A percentile compares a stretch with the other conserved stretches of the same genome.
Evolutionary conservation across 2,329 filamentous ascomycete species (phyloP).

Genomic region (Fusarium domesticum): DNA sequence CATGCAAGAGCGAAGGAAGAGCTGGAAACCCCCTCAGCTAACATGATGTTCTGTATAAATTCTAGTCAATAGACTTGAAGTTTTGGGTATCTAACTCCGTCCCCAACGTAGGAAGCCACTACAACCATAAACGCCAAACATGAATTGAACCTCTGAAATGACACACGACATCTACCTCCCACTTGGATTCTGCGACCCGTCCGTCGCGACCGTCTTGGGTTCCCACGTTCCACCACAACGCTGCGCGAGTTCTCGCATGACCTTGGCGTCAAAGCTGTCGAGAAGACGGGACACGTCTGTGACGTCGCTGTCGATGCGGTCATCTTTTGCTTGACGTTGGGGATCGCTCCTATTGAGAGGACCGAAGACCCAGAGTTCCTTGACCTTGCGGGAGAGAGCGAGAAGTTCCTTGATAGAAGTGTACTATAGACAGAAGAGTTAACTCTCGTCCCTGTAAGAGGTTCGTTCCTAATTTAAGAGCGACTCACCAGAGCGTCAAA

Average conservation of each 20-base stretch:
- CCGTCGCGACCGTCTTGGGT: slow-evolving; percentile 18
- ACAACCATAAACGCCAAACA: neutral
- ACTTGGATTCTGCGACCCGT: slow-evolving; percentile 1
- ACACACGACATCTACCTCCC: slow-evolving; percentile 6
- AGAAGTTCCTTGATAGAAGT: slow-evolving; percentile 45
- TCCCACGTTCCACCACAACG: slow-evolving; percentile 39
- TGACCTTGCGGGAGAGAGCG: slow-evolving; percentile 42
- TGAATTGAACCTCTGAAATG: neutral
- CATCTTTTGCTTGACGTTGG: slow-evolving; percentile 36
- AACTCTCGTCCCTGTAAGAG: too few species aligned
- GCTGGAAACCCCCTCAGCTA: too few species aligned
- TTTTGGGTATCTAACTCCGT: neutral
- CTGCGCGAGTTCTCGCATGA: slow-evolving; percentile 36
- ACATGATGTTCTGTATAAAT: too few species aligned
- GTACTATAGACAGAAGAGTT: slow-evolving; percentile 33
- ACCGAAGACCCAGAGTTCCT: slow-evolving; percentile 46
- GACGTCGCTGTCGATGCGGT: slow-evolving; percentile 37
- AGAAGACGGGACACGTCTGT: slow-evolving; percentile 35
- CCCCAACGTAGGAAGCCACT: neutral
- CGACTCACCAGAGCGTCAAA: slow-evolving; percentile 41
- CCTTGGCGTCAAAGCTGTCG: slow-evolving; percentile 33
- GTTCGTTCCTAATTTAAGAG: neutral
- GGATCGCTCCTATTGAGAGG: slow-evolving; percentile 40
- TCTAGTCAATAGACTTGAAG: neutral
- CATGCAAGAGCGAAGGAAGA: too few species aligned